These are phyloP conservation scores for Zygosaccharomyces sapae DNA, from an alignment of 1,139 yeast species.

Conservation along the genomic window DNA sequence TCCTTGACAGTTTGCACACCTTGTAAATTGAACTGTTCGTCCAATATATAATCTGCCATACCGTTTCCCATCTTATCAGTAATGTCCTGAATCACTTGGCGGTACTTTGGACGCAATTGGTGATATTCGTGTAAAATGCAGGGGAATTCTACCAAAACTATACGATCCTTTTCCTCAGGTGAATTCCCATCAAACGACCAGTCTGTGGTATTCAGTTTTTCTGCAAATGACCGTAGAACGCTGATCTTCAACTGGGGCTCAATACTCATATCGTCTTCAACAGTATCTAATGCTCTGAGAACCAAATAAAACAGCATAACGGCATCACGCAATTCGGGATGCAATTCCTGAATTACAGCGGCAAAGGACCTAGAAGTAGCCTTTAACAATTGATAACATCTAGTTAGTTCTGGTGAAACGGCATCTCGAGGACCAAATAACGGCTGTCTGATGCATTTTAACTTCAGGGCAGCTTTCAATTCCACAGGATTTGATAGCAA, in stretches of 20 bases:
- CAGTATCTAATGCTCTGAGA: constrained; percentile 87
- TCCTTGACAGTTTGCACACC: constrained; percentile 78
- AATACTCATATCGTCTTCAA: constrained; percentile 94
- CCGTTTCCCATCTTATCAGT: constrained; percentile 91
- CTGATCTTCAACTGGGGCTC: constrained; percentile 70
- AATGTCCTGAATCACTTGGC: constrained; percentile 71
- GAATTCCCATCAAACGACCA: constrained; percentile 80
- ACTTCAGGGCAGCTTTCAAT: constrained; percentile 60
- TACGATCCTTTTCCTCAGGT: constrained; percentile 75
- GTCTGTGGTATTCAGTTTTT: constrained; percentile 55
- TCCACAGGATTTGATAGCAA: constrained; percentile 69
- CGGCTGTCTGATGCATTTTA: constrained; percentile 52
- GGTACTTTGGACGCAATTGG: constrained; percentile 68
- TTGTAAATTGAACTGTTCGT: constrained; percentile 69
- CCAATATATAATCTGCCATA: constrained; percentile 89
- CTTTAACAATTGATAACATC: constrained; percentile 67
- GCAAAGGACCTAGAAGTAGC: constrained; percentile 86
- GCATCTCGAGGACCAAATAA: constrained; percentile 50
- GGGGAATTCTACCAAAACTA: constrained; percentile 74
- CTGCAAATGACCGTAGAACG: constrained; percentile 62
- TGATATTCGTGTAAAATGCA: constrained; percentile 66
- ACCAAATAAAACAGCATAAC: constrained; percentile 80
- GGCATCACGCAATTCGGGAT: constrained; percentile 82
- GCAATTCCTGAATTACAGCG: constrained; percentile 84
- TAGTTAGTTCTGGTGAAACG: constrained; percentile 45